Conservation (phyloP, 1,284 basidiomycete genomes). For the Sphagnurus paluster region DNA sequence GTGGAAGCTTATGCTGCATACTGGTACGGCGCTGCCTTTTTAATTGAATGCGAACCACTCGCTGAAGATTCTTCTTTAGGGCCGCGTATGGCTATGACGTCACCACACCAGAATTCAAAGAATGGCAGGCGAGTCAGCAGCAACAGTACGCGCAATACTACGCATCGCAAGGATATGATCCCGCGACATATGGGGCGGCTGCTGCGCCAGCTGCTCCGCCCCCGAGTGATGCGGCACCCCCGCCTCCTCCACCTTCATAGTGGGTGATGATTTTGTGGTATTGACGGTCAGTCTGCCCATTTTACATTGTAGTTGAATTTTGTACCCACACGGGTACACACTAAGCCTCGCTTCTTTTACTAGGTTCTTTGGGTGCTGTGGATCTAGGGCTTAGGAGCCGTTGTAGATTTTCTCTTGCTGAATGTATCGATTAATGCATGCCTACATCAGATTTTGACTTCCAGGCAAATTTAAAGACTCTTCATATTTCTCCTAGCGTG, state of each 20-base stretch:
- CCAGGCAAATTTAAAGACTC: too few species aligned
- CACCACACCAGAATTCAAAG: conserved; percentile 77
- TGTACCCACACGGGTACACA: conserved; percentile 1
- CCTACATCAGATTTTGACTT: too few species aligned
- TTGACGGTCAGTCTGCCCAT: neutral
- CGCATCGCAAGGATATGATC: conserved; percentile 32
- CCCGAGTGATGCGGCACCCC: conserved; percentile 17
- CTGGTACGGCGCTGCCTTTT: conserved; percentile 51
- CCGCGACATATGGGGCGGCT: conserved; percentile 8
- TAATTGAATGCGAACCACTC: neutral
- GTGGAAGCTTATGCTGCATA: conserved; percentile 70
- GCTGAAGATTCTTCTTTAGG: conserved; percentile 39
- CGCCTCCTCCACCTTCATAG: conserved; percentile 14
- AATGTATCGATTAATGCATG: conserved; percentile 1
- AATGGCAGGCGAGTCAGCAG: conserved; percentile 72
- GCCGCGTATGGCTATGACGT: conserved; percentile 90
- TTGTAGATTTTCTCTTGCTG: neutral
- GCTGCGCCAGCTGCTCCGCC: conserved; percentile 18
- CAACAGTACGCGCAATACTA: conserved; percentile 77
- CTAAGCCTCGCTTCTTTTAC: neutral
- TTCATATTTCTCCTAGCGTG: too few species aligned
- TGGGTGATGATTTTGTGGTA: neutral
- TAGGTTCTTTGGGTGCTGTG: neutral
- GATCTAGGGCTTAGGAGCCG: neutral
- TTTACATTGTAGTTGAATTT: neutral